Base-by-base conservation (phyloP, 768 basidiomycete genomes). In the Auricularia cornea region DNA sequence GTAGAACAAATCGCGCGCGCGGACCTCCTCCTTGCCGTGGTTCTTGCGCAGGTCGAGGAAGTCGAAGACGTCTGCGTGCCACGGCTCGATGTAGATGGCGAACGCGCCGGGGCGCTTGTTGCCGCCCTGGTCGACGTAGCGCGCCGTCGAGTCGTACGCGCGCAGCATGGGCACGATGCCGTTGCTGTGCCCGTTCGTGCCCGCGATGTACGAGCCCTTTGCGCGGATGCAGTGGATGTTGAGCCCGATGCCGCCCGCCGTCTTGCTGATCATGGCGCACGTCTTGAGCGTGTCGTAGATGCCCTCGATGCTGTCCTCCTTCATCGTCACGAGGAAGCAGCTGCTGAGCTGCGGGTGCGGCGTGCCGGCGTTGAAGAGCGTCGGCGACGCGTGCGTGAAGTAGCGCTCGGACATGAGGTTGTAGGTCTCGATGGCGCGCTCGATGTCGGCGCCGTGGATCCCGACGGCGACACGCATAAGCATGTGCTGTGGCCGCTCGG, bases 381-480 rank as follows among this genome's bases (percentile, higher is more conserved):
- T 98, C 10, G 97, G 97, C 0, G 94, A 96, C 1, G 95, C 97
- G 72, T 98, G 97, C 0, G 95, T 99, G 77, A 99, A 99, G 81
- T 92, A 97, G n/a, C 94, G 89, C 77, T 98, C 92, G 18, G 92
- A 96, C 95, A 98, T 98, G 66, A 97, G 83, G 69, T 94, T 90
- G 74, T 94, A 93, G 0, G 96, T 97, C 79, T 97, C 88, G 66
- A 98, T 78, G 56, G 87, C 92, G 38, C 87, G 88, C 26, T 96
- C 92, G 62, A 98, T 83, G 73, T 98, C 90, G 8, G 76, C 71
- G 6, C 94, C 95, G 73, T 98, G 96, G 62, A 99, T 94, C 40
- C 96, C 96, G 56, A 98, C 94, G 56, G 97, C 92, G 62, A 99
- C 97, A 74, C 97, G 94, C 97, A 99, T 98, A 74, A 98, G 89